Conservation (phyloP, 257 asterid species). For the Ilex asprella region DNA sequence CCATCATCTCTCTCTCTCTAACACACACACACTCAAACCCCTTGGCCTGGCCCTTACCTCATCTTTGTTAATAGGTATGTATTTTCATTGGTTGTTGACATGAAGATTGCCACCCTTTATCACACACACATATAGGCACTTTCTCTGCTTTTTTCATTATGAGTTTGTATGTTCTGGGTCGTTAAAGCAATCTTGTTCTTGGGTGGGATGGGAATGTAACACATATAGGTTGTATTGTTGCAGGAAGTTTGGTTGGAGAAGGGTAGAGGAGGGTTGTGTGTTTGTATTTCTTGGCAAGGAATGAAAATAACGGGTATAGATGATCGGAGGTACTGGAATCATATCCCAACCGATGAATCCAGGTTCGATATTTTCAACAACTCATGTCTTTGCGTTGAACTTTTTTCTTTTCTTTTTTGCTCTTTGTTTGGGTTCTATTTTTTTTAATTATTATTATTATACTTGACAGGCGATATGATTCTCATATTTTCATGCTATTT, state of each 20-base stretch:
- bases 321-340: constrained; percentile 55
- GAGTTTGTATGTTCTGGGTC: background rate
- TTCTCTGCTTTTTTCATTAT: background rate
- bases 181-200: background rate
- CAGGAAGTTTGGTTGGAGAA: constrained; percentile 55
- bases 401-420: background rate
- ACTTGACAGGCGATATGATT: no score
- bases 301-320: constrained; percentile 48
- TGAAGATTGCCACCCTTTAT: no score
- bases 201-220: background rate
- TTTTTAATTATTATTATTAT: no score
- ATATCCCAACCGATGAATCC: constrained; percentile 41
- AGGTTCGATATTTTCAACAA: constrained; percentile 25
- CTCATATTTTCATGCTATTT: no score
- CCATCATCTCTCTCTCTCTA: background rate
- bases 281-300: constrained; percentile 54
- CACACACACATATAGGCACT: no score
- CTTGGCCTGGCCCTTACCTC: no score
- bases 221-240: background rate
- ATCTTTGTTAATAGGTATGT: no score
- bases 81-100: no score
- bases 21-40: no score
- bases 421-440: background rate
- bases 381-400: background rate
- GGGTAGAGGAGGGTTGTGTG: constrained; percentile 34